phyloP scores from a whole-genome alignment of 164 flowering plant genomes.

The Magnolia officinalis region DNA sequence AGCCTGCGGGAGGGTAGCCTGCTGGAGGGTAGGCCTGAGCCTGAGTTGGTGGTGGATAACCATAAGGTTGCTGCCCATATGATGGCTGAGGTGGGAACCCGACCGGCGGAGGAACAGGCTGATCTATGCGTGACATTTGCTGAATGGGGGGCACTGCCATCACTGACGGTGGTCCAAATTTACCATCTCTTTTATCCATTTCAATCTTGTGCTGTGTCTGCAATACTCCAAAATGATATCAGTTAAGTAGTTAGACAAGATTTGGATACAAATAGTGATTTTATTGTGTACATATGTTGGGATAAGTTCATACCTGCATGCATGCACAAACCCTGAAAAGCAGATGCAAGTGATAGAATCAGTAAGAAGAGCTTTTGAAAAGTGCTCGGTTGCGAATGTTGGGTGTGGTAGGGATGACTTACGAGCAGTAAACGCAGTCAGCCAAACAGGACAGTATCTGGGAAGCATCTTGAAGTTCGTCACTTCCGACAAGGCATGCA shows the following conservation, averaged over 20 bases:
- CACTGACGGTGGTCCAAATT: slow-evolving; percentile 32
- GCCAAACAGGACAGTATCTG: slow-evolving; percentile 42
- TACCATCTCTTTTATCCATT: slow-evolving; percentile 60
- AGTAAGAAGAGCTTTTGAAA: neutral
- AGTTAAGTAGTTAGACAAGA: neutral
- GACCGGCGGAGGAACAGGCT: slow-evolving; percentile 39
- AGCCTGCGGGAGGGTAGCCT: slow-evolving; percentile 22
- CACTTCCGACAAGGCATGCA: slow-evolving; percentile 47
- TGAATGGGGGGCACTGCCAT: slow-evolving; percentile 57
- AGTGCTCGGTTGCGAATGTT: neutral
- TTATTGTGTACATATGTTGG: neutral
- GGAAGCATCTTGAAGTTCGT: slow-evolving; percentile 42
- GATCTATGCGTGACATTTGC: slow-evolving; percentile 64
- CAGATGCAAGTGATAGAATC: neutral
- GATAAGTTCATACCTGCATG: slow-evolving; percentile 41
- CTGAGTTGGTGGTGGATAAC: slow-evolving; percentile 36
- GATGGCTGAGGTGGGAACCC: slow-evolving; percentile 40
- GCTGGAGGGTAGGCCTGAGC: slow-evolving; percentile 32
- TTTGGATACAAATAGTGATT: neutral
- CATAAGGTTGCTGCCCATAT: slow-evolving; percentile 28
- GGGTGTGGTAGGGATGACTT: slow-evolving; percentile 15
- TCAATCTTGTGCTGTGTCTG: slow-evolving; percentile 71
- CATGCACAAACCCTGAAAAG: slow-evolving; percentile 61
- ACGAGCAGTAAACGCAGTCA: slow-evolving; percentile 54
- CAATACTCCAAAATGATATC: slow-evolving; percentile 10